Base-by-base conservation (phyloP, 177 flowering plant genomes). In the Tripterygium wilfordii region DNA sequence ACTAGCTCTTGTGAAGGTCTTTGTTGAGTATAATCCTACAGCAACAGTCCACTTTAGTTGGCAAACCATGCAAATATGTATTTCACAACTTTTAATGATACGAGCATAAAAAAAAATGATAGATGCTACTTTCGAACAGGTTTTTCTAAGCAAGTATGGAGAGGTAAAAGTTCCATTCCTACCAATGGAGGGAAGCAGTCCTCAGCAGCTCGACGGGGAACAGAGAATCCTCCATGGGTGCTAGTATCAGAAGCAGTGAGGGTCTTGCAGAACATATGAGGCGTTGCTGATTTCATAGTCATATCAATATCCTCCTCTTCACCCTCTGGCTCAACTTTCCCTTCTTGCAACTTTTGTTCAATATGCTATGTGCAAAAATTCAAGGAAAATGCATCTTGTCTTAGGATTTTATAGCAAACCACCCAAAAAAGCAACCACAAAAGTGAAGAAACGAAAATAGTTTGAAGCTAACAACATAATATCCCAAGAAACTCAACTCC, bases 191-290 rank as follows among this genome's bases (percentile, higher is more conserved):
- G 90, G 61, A 94, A 94, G 67, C 99, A 94, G 44, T 94, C 99
- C 65, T 94, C 99, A 22, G 99, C 99, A 44, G 97, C 99, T 24
- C 97, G 79, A 4, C 99, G 84, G 49, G 99, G 99, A 3, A 94
- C 99, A 16, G 99, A 94, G 65, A 94, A 94, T 13, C 97, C 99
- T 17, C 99, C 99, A 65, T 94, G 99, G 14, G 97, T 89, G 63
- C 96, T 94, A 0, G 99, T 94, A 63, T 94, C 99, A 22, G 99
- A 94, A 44, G 99, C 97, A 24, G 99, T 94, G 23, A 94, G 88
- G 1, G 97, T 94, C 73, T 94, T 94, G 62, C 99, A 94, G 67
- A 94, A 94, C 99, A 94, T 94, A 55, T 94, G 99, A n/a, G 97
- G 96, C 7, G 89, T 89, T 3, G 60, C 61, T 3, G 74, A 53